Conservation (phyloP, 345 rosid species). For the Brassica incana region DNA sequence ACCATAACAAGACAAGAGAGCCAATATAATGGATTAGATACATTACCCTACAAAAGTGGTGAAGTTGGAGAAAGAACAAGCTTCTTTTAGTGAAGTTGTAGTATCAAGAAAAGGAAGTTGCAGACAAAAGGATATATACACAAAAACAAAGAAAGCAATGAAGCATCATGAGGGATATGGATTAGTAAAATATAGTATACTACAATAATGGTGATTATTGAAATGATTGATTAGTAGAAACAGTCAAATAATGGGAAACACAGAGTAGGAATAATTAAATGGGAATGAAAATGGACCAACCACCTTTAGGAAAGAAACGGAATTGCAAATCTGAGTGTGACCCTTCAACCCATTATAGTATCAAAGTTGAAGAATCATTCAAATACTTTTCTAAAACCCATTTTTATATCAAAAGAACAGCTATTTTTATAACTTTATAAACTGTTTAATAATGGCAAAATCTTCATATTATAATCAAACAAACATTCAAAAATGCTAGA, state of each 20-base stretch:
- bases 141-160: slow-evolving; percentile 28
- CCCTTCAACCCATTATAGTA: slow-evolving; percentile 46
- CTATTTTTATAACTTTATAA: neutral
- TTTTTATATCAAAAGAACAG: neutral
- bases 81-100: neutral
- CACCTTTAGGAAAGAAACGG: slow-evolving; percentile 62
- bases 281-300: slow-evolving; percentile 46
- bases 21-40: neutral
- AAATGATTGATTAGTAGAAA: slow-evolving; percentile 17
- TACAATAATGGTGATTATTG: slow-evolving; percentile 22
- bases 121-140: slow-evolving; percentile 21
- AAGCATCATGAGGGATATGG: slow-evolving; percentile 20
- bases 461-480: neutral
- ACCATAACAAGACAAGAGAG: neutral
- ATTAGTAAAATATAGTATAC: slow-evolving; percentile 11
- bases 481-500: neutral
- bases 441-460: slow-evolving; percentile 27
- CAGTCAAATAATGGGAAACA: slow-evolving; percentile 27
- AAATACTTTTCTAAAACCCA: neutral
- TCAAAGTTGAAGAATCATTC: slow-evolving; percentile 25
- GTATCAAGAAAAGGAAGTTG: slow-evolving; percentile 27
- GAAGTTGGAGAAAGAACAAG: slow-evolving; percentile 10
- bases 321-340: slow-evolving; percentile 60
- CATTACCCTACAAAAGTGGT: slow-evolving; percentile 26
- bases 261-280: slow-evolving; percentile 1